Evolutionary conservation across 495 filamentous ascomycete genomes (phyloP).

Genomic region (Daldinia loculata): DNA sequence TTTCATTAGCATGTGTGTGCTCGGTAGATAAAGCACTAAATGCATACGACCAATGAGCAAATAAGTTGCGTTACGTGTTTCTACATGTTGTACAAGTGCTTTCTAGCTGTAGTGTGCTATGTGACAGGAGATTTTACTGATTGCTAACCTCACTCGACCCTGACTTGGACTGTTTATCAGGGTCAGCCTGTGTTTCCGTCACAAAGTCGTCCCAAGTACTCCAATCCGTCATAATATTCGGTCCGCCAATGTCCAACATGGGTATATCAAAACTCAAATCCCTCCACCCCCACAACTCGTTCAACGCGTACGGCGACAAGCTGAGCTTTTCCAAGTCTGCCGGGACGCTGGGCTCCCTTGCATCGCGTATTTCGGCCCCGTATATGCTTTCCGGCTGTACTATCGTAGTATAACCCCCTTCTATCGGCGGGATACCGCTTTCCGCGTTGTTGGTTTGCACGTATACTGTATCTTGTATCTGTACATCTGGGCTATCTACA

Average conservation of each 20-base stretch:
- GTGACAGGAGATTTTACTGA: slow-evolving; percentile 1
- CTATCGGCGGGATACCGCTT: not conserved
- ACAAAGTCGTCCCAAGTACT: slow-evolving; percentile 50
- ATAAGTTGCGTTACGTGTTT: slow-evolving; percentile 15
- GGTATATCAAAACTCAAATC: slow-evolving; percentile 37
- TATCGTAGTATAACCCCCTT: not conserved
- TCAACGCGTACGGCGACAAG: slow-evolving; percentile 28
- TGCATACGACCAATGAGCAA: slow-evolving; percentile 33
- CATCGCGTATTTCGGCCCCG: slow-evolving; percentile 16
- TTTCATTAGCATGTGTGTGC: slow-evolving; percentile 54
- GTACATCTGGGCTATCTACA: not conserved
- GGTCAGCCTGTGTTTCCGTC: slow-evolving; percentile 39
- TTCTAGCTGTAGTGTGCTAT: not conserved
- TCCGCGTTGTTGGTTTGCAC: not conserved
- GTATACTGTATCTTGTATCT: slow-evolving; percentile 7
- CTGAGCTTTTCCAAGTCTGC: slow-evolving; percentile 13
- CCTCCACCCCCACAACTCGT: slow-evolving; percentile 35
- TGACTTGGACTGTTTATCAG: slow-evolving; percentile 32
- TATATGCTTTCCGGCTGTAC: slow-evolving; percentile 10
- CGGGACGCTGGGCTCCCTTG: slow-evolving; percentile 18
- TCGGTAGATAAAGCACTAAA: slow-evolving; percentile 46
- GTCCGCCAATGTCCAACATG: slow-evolving; percentile 16
- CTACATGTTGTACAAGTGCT: slow-evolving; percentile 16
- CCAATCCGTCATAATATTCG: slow-evolving; percentile 40
- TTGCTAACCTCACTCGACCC: slow-evolving; percentile 32